Base-by-base conservation (phyloP, 75 land plant genomes). In the Chamaecyparis obtusa region DNA sequence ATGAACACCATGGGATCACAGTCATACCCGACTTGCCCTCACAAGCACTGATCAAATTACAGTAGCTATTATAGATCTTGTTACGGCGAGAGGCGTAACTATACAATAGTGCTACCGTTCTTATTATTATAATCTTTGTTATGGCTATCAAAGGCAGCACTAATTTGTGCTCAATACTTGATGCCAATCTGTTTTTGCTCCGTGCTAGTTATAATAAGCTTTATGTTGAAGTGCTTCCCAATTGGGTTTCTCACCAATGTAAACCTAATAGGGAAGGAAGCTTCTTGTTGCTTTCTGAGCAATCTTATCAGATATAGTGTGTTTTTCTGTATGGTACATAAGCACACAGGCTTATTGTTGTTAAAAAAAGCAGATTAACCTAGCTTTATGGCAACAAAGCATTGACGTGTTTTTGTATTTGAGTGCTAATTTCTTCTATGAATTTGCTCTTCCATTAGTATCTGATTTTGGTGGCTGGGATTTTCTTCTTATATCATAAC, bases 41-140 rank as follows among this genome's bases (percentile, higher is more conserved):
- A 78, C 81, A 78, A 78, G 46, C 81, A 78, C 69, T 21, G 41
- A 78, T 41, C 43, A 78, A 78, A 19, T 41, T 78, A 41, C 44
- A 9, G 43, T 37, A 78, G 19, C 24, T 41, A 78, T 78, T 41
- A 39, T 41, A 78, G 46, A 78, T 78, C 24, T 78, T 39, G 41
- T 39, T 39, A 39, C 2, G 41, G 2, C 41, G 1, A 39, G n/a
- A n/a, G n/a, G n/a, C n/a, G n/a, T n/a, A n/a, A n/a, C n/a, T n/a
- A n/a, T n/a, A n/a, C n/a, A n/a, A n/a, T n/a, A n/a, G n/a, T n/a
- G n/a, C n/a, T n/a, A n/a, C n/a, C n/a, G n/a, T n/a, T n/a, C n/a
- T n/a, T n/a, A n/a, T n/a, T n/a, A n/a, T n/a, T n/a, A n/a, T n/a
- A n/a, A n/a, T n/a, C n/a, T n/a, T 17, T 39, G 80, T 60, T 6